Base-by-base conservation (phyloP, 805 yeast species). In the Cyberlindnera xishuangbannaensis region DNA sequence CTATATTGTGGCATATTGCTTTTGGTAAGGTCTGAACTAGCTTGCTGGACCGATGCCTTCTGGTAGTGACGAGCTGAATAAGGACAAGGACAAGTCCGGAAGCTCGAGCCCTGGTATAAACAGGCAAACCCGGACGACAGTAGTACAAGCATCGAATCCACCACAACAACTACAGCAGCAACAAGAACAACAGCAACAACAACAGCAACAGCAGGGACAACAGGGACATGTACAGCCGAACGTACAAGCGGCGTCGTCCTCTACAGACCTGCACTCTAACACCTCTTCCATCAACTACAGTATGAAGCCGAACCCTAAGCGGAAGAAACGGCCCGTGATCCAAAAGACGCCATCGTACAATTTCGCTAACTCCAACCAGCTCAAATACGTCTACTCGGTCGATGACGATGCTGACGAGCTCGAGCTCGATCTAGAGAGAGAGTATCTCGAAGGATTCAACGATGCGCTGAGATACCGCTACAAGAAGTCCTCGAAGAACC, bases 321-420 rank as follows among this genome's bases (percentile, higher is more conserved):
- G 44, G 26, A 50, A 49, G 44, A 52, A 50, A 35, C 39, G 48
- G 8, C 55, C 56, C 1, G 30, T 15, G 6, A 14, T 48, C 4
- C 45, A 40, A 25, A 39, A 44, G 33, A 41, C 44, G 4, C 51
- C 48, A 5, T 45, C 53, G 6, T 41, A 37, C 24, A 37, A 33
- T 21, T 45, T 43, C 29, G 21, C 15, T n/a, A 31, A 18, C 25
- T 14, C 35, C 9, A 32, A 24, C 20, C 37, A 29, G 8, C 38
- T 52, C 20, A 58, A 54, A 31, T 53, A 64, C 27, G 55, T 82
- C 1, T 85, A 78, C 53, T 77, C 87, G 22, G 94, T 84, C 0
- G 95, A 85, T 52, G 95, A 85, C 55, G 86, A 81, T 47, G 73
- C 82, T 27, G 73, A 74, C 42, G 95, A 84, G 42, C 67, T 78